Conservation (phyloP, 2,329 filamentous ascomycete genomes). For the Pseudogymnoascus sp. region DNA sequence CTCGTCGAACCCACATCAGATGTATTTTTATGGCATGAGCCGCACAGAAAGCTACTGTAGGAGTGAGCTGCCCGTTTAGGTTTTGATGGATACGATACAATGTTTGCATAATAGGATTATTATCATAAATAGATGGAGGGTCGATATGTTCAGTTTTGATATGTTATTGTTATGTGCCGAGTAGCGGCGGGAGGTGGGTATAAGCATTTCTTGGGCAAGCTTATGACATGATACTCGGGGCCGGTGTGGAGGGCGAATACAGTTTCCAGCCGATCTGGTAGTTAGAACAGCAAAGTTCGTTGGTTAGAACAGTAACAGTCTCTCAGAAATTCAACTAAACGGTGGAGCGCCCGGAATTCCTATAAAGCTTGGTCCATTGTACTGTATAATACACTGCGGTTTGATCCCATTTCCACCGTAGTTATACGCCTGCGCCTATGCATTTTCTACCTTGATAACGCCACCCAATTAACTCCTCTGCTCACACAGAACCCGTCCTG, state of each 20-base stretch:
- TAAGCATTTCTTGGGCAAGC: slow-evolving; percentile 4
- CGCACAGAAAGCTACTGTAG: too few species aligned
- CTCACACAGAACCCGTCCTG: neutral
- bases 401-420: slow-evolving; percentile 2
- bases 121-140: neutral
- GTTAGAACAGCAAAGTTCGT: neutral
- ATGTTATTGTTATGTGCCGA: neutral
- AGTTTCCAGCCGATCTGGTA: neutral
- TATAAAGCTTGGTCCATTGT: slow-evolving; percentile 1
- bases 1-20: neutral
- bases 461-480: slow-evolving; percentile 6
- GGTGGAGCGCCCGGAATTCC: neutral
- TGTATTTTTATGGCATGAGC: neutral
- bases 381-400: slow-evolving; percentile 7
- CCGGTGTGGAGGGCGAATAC: neutral
- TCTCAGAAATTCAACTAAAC: neutral
- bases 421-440: slow-evolving; percentile 9
- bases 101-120: neutral
- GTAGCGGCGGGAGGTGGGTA: neutral
- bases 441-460: slow-evolving; percentile 7
- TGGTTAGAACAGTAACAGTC: neutral
- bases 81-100: neutral
- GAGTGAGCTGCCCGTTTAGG: neutral
- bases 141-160: neutral
- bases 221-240: neutral